phyloP scores from a whole-genome alignment of 129 eudicot genomes.

The Flaveria bidentis region DNA sequence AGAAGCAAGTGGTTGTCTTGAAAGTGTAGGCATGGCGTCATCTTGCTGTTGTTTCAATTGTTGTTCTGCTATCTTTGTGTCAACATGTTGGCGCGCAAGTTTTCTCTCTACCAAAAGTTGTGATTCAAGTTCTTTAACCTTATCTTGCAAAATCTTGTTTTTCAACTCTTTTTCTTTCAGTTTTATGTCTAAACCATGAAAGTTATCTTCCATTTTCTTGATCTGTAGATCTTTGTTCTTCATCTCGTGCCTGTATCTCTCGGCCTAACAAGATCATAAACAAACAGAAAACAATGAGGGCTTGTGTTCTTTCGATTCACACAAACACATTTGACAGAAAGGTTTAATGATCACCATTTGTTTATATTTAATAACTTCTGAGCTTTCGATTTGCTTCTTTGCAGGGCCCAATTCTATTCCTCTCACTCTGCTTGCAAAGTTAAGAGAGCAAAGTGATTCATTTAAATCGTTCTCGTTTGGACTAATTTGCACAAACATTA shows the following conservation, averaged over 20 bases:
- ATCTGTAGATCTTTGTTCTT: conserved; percentile 74
- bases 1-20: conserved; percentile 59
- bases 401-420: conserved; percentile 99
- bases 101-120: conserved; percentile 88
- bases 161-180: conserved; percentile 79
- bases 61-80: conserved; percentile 77
- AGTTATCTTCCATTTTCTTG: conserved; percentile 74
- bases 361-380: conserved; percentile 72
- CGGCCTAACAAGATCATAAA: conserved; percentile 50
- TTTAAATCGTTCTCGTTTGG: conserved; percentile 82
- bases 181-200: conserved; percentile 72
- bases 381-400: conserved; percentile 80
- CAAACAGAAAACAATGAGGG: conserved; percentile 16
- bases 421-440: conserved; percentile 96
- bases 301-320: neutral
- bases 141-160: conserved; percentile 78
- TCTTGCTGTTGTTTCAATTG: conserved; percentile 56
- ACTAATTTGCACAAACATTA: conserved; percentile 96
- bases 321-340: conserved; percentile 7
- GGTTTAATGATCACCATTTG: conserved; percentile 63
- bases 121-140: conserved; percentile 94
- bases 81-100: conserved; percentile 88
- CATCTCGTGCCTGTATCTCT: conserved; percentile 68
- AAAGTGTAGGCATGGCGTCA: conserved; percentile 36
- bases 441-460: conserved; percentile 95